Percentiles rank a stretch among this genome's conserved stretches.
phyloP scores from a whole-genome alignment of 2,329 filamentous ascomycete species.

The Ceratocystiopsis brevicomis region DNA sequence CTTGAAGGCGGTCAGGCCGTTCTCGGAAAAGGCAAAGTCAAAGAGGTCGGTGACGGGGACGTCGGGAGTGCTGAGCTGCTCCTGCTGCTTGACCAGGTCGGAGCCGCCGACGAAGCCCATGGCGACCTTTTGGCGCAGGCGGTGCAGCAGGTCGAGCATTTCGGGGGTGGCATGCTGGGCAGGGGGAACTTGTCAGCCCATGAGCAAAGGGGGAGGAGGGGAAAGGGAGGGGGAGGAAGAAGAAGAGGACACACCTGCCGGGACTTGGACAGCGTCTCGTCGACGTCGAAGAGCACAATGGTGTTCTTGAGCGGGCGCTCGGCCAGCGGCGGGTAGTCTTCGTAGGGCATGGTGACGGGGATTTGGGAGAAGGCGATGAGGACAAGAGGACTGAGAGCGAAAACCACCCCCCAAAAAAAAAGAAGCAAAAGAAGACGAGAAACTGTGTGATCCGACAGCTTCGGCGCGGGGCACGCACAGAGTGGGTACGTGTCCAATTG shows the following conservation, averaged over 20 bases:
- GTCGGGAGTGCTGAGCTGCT: constrained; percentile 61
- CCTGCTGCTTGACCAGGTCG: constrained; percentile 84
- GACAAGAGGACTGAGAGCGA: too few species aligned
- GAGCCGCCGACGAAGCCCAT: constrained; percentile 89
- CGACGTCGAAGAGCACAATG: constrained; percentile 89
- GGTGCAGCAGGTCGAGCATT: constrained; percentile 63
- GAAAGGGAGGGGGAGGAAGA: too few species aligned
- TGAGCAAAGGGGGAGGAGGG: too few species aligned
- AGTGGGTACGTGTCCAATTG: too few species aligned
- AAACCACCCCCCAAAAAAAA: too few species aligned
- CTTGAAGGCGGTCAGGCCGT: constrained; percentile 82
- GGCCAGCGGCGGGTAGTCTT: constrained; percentile 51
- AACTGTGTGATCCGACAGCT: not conserved
- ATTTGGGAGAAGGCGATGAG: too few species aligned
- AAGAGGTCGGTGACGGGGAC: constrained; percentile 66
- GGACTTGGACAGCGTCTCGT: constrained; percentile 73
- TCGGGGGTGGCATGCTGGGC: constrained; percentile 50
- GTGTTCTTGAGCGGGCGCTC: constrained; percentile 82
- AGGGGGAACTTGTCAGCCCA: not conserved
- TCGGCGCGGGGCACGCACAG: not conserved
- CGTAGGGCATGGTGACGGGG: constrained; percentile 1
- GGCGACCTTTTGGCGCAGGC: constrained; percentile 69
- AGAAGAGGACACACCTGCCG: constrained; percentile 38
- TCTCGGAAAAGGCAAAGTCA: constrained; percentile 96
- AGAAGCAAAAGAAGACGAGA: not conserved